Evolutionary conservation across 2,329 filamentous ascomycete species (phyloP), one percentile per base, ranked within the genome.

Genomic region (Fusarium caatingaense): DNA sequence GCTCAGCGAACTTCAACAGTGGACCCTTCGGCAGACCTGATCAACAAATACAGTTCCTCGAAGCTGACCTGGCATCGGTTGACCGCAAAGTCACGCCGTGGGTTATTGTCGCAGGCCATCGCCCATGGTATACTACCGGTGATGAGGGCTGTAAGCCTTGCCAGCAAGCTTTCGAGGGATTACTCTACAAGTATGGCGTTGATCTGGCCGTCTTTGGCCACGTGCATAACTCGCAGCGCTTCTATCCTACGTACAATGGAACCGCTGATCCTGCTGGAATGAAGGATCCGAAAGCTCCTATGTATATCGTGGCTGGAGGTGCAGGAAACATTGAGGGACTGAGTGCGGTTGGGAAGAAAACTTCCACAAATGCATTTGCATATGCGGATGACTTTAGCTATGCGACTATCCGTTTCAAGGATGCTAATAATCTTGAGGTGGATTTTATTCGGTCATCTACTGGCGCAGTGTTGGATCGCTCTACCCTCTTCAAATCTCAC

Each of bases 31-130:
- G 65, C 0, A 50, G 40, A 1, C 64, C 65, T 1, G 51, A 68
- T 5, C 65, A 68, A 15, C 64, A 68, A 5, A 13, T 68, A 2
- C 51, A 68, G 6, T 68, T 68, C 16, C 53, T 68, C 0, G 65
- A 68, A 9, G 59, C 65, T 2, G 65, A 68, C n/a, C 44, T 89
- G 0, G 83, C 85, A 0, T 84, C 84, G 0, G 85, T 89, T 34
- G 86, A 89, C 75, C 83, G 87, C 50, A 77, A 70, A 5, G 79
- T 87, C 0, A 89, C 87, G 0, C 87, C 87, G 0, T 89, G 75
- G 75, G 51, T 77, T 3, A 50, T 76, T 27, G 74, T 76, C 16
- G 73, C 77, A 5, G 83, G 82, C 7, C 83, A 85, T 64, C 75
- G 83, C 2, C 82, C 83, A 1, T 84, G 85, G 84, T 87, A 87